Percentiles rank a stretch among this genome's conserved stretches.
phyloP scores from a whole-genome alignment of 2,329 filamentous ascomycete genomes.

The Beauveria sp. region DNA sequence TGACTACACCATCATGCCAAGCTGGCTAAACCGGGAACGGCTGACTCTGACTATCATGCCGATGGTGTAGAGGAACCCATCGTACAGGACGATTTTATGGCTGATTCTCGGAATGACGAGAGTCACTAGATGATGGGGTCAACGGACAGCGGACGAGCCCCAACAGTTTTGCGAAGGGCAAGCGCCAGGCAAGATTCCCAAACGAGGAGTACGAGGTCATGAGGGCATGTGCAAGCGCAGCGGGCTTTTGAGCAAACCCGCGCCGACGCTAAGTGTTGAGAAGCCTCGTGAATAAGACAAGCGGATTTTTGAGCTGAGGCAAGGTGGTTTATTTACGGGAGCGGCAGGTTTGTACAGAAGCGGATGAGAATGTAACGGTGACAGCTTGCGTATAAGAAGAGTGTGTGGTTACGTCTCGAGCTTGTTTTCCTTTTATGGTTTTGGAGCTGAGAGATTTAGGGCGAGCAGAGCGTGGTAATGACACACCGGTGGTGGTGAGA shows the following conservation, averaged over 20 bases:
- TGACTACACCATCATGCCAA: no score
- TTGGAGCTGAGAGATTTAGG: constrained; percentile 4
- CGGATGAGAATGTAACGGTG: background rate
- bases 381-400: background rate
- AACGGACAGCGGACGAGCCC: no score
- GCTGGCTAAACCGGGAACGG: no score
- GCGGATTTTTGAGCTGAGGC: background rate
- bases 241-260: no score
- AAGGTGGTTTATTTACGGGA: background rate
- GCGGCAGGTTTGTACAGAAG: background rate
- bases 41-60: no score
- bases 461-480: background rate
- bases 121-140: no score
- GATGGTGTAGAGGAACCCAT: no score
- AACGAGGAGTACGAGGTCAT: no score
- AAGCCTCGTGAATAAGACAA: background rate
- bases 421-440: background rate
- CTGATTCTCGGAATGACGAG: no score
- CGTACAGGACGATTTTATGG: no score
- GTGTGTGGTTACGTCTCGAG: background rate
- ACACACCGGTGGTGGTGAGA: background rate
- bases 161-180: no score
- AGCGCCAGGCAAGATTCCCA: no score
- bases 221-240: background rate
- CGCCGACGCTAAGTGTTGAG: background rate